Evolutionary conservation across 768 basidiomycete genomes (phyloP).

Genomic region (Mycena latifolia): DNA sequence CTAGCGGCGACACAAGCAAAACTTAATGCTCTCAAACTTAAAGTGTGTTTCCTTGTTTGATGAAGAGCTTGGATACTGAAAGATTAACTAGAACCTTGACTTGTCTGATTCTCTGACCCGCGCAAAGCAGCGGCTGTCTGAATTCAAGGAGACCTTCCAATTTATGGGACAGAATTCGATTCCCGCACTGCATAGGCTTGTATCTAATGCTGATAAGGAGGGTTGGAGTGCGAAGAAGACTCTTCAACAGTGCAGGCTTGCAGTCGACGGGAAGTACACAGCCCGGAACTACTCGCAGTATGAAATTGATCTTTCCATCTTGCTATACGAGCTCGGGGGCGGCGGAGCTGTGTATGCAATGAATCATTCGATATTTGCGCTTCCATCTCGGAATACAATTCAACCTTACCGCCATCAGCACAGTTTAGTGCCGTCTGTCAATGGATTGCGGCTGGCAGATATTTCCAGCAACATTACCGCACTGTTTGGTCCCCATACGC

Average conservation of each 20-base stretch:
- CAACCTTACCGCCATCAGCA: too few relatives aligned
- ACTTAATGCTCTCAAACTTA: background rate
- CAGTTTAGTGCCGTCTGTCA: too few relatives aligned
- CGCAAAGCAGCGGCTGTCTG: background rate
- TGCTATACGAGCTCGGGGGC: too few relatives aligned
- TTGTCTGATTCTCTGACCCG: background rate
- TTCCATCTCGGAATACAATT: too few relatives aligned
- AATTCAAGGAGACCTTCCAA: background rate
- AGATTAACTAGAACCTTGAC: background rate
- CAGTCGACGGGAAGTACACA: slow-evolving; percentile 9
- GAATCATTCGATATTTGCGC: too few relatives aligned
- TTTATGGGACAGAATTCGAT: background rate
- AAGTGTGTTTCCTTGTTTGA: background rate
- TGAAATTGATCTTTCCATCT: too few relatives aligned
- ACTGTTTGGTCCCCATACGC: too few relatives aligned
- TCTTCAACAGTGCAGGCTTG: background rate
- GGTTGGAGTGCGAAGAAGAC: slow-evolving; percentile 10
- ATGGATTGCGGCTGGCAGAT: too few relatives aligned
- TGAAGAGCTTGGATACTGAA: too few relatives aligned
- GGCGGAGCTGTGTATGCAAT: too few relatives aligned
- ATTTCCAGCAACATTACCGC: too few relatives aligned
- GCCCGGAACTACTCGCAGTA: background rate
- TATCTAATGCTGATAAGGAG: background rate
- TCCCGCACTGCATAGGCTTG: slow-evolving; percentile 15
- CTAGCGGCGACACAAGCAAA: background rate